Base-by-base conservation (phyloP, 2,329 filamentous ascomycete species). In the Chrysoporthe puriensis region DNA sequence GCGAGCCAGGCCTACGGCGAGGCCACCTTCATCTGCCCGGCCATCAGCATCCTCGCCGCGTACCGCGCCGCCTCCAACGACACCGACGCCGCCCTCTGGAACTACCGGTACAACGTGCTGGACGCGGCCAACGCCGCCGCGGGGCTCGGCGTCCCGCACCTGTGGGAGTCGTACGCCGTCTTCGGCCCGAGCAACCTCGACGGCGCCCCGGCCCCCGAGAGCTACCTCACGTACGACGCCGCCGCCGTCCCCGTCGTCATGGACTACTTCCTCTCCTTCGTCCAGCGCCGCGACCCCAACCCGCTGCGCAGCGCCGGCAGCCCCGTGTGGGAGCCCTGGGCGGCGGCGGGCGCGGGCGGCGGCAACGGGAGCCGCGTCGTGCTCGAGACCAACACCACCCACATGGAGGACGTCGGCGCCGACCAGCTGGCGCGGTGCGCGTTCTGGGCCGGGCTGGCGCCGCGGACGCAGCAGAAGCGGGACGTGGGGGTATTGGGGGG, bases 191-290 rank as follows among this genome's bases (percentile, higher is more conserved):
- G 78, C 57, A 79, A 72, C 67, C 76, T 78, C 60, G 66, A 60
- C 4, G 76, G 72, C 42, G 73, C 72, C 43, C 66, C 64, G 50
- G 75, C 73, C 34, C 75, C 73, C 13, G 68, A 63, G 54, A 83
- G 82, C 70, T 85, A 84, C 71, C 76, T 73, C 52, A 78, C 79
- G 16, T 81, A 80, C 71, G 84, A 85, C 72, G 78, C 79, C 3
- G 74, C 74, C 2, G 76, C 85, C 2, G 79, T 86, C 2, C 79
- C 80, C 6, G 69, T 85, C 14, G 76, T 84, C 21, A 84, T 84
- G 81, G 76, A 76, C 60, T 86, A 86, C 72, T 85, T 79, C 74
- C 76, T 84, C 57, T 83, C 82, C 21, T 86, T 86, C 70, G 81
- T 84, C 26, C 75, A 77, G 34, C 72, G 73, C 13, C 74, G 84